phyloP scores from a whole-genome alignment of 805 yeast species.

The Maudiozyma saulgeensis region DNA sequence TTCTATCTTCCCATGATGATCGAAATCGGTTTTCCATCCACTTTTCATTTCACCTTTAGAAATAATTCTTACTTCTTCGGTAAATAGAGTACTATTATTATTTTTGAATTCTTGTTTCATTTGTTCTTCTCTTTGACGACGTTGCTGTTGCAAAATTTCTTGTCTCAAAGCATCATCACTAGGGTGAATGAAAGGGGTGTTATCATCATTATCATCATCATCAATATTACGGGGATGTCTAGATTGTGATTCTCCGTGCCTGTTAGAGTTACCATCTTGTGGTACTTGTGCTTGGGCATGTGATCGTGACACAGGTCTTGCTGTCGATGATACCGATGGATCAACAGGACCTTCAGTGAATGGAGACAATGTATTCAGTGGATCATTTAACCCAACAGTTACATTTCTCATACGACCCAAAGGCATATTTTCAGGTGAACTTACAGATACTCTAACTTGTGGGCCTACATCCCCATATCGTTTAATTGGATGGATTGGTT shows the following conservation, averaged over 20 bases:
- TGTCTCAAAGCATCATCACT: constrained; percentile 30
- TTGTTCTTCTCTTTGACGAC: constrained; percentile 24
- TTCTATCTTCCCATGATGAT: constrained; percentile 70
- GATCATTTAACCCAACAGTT: neutral
- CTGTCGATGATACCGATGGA: constrained; percentile 1
- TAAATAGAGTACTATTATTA: constrained; percentile 39
- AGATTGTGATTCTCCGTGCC: neutral
- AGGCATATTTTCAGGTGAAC: constrained; percentile 26
- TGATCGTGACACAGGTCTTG: neutral
- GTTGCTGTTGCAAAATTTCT: constrained; percentile 26
- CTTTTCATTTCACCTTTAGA: constrained; percentile 71
- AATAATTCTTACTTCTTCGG: constrained; percentile 67
- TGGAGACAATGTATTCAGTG: neutral
- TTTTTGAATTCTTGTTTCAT: constrained; percentile 25
- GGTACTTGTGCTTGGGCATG: neutral
- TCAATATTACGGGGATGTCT: constrained; percentile 12
- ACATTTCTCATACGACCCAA: constrained; percentile 5
- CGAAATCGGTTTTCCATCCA: constrained; percentile 94
- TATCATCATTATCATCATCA: constrained; percentile 23
- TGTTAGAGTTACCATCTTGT: too few species aligned
- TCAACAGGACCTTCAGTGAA: constrained; percentile 3
- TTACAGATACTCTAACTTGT: constrained; percentile 27
- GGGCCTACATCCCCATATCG: constrained; percentile 34
- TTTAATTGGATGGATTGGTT: constrained; percentile 21
- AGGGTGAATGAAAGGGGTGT: constrained; percentile 26